phyloP scores from a whole-genome alignment of 2,329 filamentous ascomycete genomes.

The Penicillium sp. region DNA sequence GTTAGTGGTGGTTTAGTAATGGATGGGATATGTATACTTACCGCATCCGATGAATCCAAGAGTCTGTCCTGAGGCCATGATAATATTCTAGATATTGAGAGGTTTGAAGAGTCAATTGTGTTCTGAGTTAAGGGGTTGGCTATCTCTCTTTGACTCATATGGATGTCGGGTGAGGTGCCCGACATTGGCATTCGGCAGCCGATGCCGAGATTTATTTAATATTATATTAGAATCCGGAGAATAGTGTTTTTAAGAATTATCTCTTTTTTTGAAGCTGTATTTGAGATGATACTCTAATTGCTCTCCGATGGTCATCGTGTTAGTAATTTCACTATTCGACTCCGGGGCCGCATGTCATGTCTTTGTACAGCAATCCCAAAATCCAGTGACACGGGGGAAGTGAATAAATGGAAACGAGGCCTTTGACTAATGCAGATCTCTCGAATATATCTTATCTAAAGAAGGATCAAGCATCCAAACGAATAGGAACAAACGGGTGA shows the following conservation, averaged over 20 bases:
- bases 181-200: background rate
- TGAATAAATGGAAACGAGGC: background rate
- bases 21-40: background rate
- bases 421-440: no score
- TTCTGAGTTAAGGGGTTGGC: background rate
- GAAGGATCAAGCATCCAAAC: background rate
- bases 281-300: background rate
- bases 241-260: background rate
- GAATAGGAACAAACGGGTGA: background rate
- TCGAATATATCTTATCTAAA: no score
- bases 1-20: slow-evolving; percentile 1
- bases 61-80: slow-evolving; percentile 10
- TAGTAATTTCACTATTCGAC: background rate
- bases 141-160: background rate
- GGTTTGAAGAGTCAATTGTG: background rate
- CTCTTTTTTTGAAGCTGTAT: background rate
- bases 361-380: background rate
- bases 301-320: background rate
- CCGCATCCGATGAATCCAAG: slow-evolving; percentile 24
- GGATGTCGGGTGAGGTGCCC: background rate
- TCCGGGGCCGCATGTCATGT: background rate
- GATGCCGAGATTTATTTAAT: background rate
- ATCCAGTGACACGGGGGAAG: background rate
- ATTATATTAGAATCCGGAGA: background rate
- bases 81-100: background rate